These are phyloP conservation scores for Heliocybe sulcata DNA, from an alignment of 1,284 basidiomycete genomes.

Conservation along the genomic window DNA sequence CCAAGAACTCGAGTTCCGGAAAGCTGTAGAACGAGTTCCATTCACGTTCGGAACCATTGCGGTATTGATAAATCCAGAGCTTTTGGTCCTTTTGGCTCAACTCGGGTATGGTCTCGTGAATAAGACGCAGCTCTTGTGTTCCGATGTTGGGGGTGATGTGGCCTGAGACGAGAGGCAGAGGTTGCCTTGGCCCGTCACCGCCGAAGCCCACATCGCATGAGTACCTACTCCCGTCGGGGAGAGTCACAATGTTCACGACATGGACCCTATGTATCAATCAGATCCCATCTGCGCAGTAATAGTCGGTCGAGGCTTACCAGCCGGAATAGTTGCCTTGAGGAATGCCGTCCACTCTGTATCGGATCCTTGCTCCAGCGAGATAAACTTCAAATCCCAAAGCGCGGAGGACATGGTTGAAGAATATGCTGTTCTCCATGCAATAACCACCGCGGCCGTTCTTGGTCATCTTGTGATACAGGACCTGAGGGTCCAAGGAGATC, in stretches of 20 bases:
- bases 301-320: not conserved
- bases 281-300: too few species aligned
- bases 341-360: not conserved
- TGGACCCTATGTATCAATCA: not conserved
- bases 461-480: not conserved
- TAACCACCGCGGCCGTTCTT: not conserved
- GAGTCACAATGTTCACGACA: not conserved
- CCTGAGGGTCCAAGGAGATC: not conserved
- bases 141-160: not conserved
- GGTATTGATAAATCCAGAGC: not conserved
- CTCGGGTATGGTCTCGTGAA: not conserved
- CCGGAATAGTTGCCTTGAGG: not conserved
- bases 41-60: not conserved
- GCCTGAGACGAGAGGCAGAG: not conserved
- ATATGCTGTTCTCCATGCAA: not conserved
- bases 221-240: not conserved
- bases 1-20: not conserved
- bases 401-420: not conserved
- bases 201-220: not conserved
- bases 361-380: not conserved
- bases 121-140: not conserved
- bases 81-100: not conserved
- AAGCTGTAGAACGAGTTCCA: not conserved
- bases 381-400: not conserved
- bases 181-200: not conserved